Conservation (phyloP, 441 rosid species). For the Erodium texanum region DNA sequence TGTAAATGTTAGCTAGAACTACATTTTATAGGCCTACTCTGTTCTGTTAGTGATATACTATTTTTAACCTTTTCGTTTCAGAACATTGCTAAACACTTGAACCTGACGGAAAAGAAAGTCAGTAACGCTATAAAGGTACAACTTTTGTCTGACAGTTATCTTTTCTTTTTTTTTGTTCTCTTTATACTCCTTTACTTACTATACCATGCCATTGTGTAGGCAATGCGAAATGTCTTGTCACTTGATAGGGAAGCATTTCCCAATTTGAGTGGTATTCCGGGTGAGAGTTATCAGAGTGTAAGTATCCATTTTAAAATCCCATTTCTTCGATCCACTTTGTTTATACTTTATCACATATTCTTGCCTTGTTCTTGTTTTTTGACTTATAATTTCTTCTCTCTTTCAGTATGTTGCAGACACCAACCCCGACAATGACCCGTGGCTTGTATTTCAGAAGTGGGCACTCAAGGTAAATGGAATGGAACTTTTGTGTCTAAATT, state of each 20-base stretch:
- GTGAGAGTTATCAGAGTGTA: slow-evolving; percentile 85
- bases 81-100: slow-evolving; percentile 79
- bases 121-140: slow-evolving; percentile 85
- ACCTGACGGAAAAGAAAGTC: slow-evolving; percentile 87
- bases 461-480: slow-evolving; percentile 57
- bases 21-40: not conserved
- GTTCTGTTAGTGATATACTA: not conserved
- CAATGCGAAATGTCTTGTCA: slow-evolving; percentile 64
- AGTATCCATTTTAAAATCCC: slow-evolving; percentile 24
- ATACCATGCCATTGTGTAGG: slow-evolving; percentile 32
- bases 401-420: slow-evolving; percentile 74
- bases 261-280: slow-evolving; percentile 76
- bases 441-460: slow-evolving; percentile 72
- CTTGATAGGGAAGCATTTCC: slow-evolving; percentile 89
- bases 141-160: not conserved
- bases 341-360: not conserved
- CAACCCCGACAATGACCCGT: slow-evolving; percentile 62
- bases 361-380: slow-evolving; percentile 11
- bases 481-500: too few relatives aligned
- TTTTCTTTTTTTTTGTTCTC: not conserved
- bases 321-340: not conserved
- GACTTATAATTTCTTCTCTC: slow-evolving; percentile 14
- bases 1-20: not conserved
- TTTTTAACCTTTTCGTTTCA: slow-evolving; percentile 27
- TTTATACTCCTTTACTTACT: slow-evolving; percentile 8